Conservation (phyloP, 176 grass and related monocot genomes). For the Oryza glumipatula region DNA sequence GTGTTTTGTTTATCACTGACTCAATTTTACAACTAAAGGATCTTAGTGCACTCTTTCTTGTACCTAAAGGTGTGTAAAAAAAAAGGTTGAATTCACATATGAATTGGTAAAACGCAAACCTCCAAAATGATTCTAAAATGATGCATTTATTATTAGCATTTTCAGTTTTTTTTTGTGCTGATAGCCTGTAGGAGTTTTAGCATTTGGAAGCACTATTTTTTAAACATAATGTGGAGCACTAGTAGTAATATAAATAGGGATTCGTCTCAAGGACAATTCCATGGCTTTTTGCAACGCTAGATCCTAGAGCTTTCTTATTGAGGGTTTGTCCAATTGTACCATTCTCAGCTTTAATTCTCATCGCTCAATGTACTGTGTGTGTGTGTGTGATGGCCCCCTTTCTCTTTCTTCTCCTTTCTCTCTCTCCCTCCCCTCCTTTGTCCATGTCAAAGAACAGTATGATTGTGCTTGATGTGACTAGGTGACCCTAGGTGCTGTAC, state of each 20-base stretch:
- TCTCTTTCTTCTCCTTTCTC: neutral
- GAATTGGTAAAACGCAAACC: neutral
- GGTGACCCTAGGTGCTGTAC: conserved; percentile 48
- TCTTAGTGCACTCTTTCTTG: neutral
- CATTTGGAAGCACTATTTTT: neutral
- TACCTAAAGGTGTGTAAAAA: neutral
- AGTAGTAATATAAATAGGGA: neutral
- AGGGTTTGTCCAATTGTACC: conserved; percentile 38
- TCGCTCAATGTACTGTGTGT: conserved; percentile 30
- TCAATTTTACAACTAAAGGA: neutral
- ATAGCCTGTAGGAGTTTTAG: neutral
- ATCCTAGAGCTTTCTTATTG: conserved; percentile 50
- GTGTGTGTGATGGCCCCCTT: neutral
- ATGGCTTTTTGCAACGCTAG: conserved; percentile 36
- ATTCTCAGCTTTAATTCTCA: conserved; percentile 48
- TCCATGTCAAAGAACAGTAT: conserved; percentile 49
- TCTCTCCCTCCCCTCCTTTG: conserved; percentile 22
- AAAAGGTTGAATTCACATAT: neutral
- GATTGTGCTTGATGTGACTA: conserved; percentile 53
- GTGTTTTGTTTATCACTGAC: neutral
- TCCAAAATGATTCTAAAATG: neutral
- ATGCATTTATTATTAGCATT: neutral
- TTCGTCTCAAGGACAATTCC: neutral
- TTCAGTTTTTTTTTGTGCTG: too few relatives aligned
- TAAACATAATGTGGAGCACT: neutral